Evolutionary conservation across 2,329 filamentous ascomycete species (phyloP).

Genomic region (Colletotrichum aenigma): DNA sequence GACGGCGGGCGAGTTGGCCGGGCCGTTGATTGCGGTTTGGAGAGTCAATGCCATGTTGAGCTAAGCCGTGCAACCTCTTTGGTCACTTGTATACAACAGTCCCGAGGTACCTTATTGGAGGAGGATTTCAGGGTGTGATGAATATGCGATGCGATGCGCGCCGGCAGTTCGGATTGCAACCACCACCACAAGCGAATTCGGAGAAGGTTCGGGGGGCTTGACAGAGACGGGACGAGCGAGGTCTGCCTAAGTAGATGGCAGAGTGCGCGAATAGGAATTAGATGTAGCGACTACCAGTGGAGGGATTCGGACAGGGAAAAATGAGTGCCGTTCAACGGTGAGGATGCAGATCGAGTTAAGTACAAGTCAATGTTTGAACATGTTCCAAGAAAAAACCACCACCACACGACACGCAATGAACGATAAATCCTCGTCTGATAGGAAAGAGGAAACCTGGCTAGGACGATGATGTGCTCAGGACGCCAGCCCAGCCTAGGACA

Average conservation of each 20-base stretch:
- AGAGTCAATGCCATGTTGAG: constrained; percentile 47
- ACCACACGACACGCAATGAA: not conserved
- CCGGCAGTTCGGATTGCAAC: not conserved
- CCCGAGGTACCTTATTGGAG: not conserved
- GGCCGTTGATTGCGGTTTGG: constrained; percentile 54
- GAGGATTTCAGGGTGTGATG: not conserved
- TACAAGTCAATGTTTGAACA: not conserved
- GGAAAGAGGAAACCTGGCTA: not conserved
- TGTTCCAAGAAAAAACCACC: not conserved
- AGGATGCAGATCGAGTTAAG: not conserved
- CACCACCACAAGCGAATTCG: constrained; percentile 5
- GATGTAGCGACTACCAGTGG: not conserved
- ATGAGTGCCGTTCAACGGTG: not conserved
- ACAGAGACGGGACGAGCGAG: not conserved
- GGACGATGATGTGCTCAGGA: constrained; percentile 17
- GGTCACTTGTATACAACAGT: not conserved
- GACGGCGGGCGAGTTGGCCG: constrained; percentile 59
- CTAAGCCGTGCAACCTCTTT: not conserved
- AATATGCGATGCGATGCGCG: not conserved
- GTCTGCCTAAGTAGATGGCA: not conserved
- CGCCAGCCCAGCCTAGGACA: constrained; percentile 13
- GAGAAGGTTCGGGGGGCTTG: not conserved
- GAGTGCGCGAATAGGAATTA: not conserved
- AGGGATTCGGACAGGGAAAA: not conserved
- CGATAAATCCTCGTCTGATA: constrained; percentile 2